Conservation (phyloP, 371 early-diverging fungal species). For the Syncephalis plumigaleata region DNA sequence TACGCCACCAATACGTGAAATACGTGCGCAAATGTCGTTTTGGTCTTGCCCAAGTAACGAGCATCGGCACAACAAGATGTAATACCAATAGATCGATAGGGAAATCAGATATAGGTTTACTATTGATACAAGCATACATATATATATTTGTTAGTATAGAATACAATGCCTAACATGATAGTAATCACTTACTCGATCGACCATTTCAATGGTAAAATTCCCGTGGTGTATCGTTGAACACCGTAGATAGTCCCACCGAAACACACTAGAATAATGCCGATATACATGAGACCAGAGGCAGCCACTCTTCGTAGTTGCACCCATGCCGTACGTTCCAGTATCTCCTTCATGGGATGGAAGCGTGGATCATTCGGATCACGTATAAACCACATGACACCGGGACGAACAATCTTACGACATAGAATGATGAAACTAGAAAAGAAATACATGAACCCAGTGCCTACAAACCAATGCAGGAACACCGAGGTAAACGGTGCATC, state of each 20-base stretch:
- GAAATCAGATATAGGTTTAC: conserved; percentile 44
- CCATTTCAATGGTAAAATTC: conserved; percentile 26
- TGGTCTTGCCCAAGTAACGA: conserved; percentile 28
- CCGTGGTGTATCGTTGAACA: conserved; percentile 9
- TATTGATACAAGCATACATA: conserved; percentile 12
- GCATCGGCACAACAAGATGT: conserved; percentile 45
- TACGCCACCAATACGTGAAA: conserved; percentile 37
- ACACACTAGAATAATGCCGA: conserved; percentile 40
- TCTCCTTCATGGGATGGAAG: conserved; percentile 82
- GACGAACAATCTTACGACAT: conserved; percentile 62
- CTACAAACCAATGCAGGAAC: conserved; percentile 78
- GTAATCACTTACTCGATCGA: conserved; percentile 23
- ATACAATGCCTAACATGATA: no score
- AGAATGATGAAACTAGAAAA: conserved; percentile 65
- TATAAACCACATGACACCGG: conserved; percentile 91
- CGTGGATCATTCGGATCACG: conserved; percentile 88
- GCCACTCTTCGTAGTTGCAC: conserved; percentile 63
- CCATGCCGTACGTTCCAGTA: conserved; percentile 51
- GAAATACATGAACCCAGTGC: conserved; percentile 81
- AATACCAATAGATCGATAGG: conserved; percentile 59
- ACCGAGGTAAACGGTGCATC: conserved; percentile 42
- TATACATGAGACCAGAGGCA: conserved; percentile 59
- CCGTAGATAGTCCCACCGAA: conserved; percentile 34
- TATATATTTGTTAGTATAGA: no score
- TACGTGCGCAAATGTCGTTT: conserved; percentile 13